These are phyloP conservation scores for Botrytis sinoallii DNA, from an alignment of 2,329 filamentous ascomycete species.

Conservation along the genomic window DNA sequence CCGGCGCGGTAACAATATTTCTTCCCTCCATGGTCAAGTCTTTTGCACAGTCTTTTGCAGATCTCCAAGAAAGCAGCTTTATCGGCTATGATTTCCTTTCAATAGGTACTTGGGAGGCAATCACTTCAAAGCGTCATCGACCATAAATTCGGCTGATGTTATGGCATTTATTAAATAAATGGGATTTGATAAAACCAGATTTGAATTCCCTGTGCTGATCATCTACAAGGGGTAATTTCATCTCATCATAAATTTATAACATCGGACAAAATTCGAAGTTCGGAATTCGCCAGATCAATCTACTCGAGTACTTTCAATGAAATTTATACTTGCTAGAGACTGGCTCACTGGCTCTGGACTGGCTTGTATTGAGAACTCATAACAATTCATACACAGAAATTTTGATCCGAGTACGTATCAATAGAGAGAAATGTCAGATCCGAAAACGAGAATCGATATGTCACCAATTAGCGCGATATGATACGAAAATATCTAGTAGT, in stretches of 20 bases:
- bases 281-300: neutral
- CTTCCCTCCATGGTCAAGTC: no score
- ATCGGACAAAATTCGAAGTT: neutral
- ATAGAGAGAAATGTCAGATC: neutral
- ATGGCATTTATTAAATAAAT: neutral
- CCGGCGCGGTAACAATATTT: neutral
- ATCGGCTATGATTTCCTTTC: neutral
- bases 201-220: conserved; percentile 3
- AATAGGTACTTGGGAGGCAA: neutral
- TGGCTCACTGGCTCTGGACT: no score
- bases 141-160: neutral
- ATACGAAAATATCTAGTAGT: neutral
- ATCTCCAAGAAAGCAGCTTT: neutral
- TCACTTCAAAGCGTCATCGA: neutral
- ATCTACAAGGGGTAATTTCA: neutral
- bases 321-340: neutral
- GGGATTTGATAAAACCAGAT: neutral
- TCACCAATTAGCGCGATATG: neutral
- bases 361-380: neutral
- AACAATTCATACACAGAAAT: neutral
- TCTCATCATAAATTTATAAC: neutral
- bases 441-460: neutral
- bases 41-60: neutral
- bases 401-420: neutral
- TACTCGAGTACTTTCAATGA: neutral